Conservation (phyloP, 176 grass and related monocot species). For the Eragrostis nindensis region DNA sequence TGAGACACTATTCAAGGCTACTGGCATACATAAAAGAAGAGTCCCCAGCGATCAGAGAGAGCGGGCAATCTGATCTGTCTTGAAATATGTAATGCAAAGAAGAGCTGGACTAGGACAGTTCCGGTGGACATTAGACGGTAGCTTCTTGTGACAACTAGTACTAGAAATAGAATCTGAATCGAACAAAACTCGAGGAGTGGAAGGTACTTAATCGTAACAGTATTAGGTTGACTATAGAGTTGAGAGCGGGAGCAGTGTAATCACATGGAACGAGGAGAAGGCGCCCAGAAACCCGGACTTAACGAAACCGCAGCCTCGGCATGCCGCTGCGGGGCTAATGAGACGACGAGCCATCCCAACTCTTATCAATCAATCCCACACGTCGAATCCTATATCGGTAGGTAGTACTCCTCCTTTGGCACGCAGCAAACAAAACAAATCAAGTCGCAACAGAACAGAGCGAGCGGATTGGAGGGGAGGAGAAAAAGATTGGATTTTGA, state of each 20-base stretch:
- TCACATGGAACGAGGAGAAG: slow-evolving; percentile 94
- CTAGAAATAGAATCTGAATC: background rate
- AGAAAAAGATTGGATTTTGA: background rate
- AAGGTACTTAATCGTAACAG: background rate
- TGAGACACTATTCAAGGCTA: background rate
- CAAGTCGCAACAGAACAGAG: background rate
- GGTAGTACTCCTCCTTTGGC: background rate
- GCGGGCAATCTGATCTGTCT: slow-evolving; percentile 11
- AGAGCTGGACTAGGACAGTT: background rate
- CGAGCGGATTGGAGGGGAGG: background rate
- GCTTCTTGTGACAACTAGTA: background rate
- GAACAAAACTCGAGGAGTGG: background rate
- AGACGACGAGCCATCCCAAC: slow-evolving; percentile 84
- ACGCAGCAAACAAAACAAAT: slow-evolving; percentile 26
- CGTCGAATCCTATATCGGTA: slow-evolving; percentile 20
- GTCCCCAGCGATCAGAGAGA: background rate
- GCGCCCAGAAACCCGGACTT: slow-evolving; percentile 77
- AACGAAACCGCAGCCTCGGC: slow-evolving; percentile 81
- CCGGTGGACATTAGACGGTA: background rate
- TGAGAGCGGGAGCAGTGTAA: slow-evolving; percentile 47
- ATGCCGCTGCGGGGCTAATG: slow-evolving; percentile 69
- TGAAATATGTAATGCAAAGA: slow-evolving; percentile 13
- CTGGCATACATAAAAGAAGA: slow-evolving; percentile 16
- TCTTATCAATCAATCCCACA: background rate
- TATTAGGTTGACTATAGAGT: too few relatives aligned